Evolutionary conservation across 23 red algal species (phyloP), one percentile per base, ranked within the genome.

Genomic region (Gracilaria vermiculophylla): DNA sequence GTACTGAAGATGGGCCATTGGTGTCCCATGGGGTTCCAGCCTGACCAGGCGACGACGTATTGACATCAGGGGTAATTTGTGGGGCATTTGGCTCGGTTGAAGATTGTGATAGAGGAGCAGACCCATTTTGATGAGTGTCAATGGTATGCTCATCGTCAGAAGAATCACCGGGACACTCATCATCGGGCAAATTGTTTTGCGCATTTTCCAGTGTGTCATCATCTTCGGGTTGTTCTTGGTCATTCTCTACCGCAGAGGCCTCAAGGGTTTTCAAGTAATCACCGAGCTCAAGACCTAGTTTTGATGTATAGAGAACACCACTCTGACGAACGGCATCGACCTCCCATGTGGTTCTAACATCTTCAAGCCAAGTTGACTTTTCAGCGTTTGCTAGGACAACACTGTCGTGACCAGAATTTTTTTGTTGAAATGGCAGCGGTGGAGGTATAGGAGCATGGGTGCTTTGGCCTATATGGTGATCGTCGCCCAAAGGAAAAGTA

Each of bases 341-440:
- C 17, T 91, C 76, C 74, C 74, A 91, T 5, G 87, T 91, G 12
- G 64, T 91, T 75, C 48, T 73, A 57, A 91, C 87, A 51, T 80
- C 87, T 34, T 81, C 43, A 17, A 91, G 23, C 87, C 87, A 91
- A 36, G 52, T 91, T 2, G 44, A 67, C 42, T 81, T 80, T 17
- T 42, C 47, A 36, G 20, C 5, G 45, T 57, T 69, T 14, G 75
- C 87, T 23, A 81, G 53, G 12, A 62, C 36, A 9, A 91, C 20
- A 21, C 43, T 60, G 8, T 70, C 83, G 36, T 53, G 50, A 3
- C 35, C 19, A 13, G 19, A 19, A 25, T 24, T 2, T 36, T 69
- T 42, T n/a, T 53, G 35, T 7, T 42, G 75, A 8, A 47, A 47
- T 47, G 5, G 43, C 13, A 35, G 66, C 24, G 87, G 44, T 24